phyloP scores from a whole-genome alignment of 2,329 filamentous ascomycete species.

The Cryphonectria carpinicola region DNA sequence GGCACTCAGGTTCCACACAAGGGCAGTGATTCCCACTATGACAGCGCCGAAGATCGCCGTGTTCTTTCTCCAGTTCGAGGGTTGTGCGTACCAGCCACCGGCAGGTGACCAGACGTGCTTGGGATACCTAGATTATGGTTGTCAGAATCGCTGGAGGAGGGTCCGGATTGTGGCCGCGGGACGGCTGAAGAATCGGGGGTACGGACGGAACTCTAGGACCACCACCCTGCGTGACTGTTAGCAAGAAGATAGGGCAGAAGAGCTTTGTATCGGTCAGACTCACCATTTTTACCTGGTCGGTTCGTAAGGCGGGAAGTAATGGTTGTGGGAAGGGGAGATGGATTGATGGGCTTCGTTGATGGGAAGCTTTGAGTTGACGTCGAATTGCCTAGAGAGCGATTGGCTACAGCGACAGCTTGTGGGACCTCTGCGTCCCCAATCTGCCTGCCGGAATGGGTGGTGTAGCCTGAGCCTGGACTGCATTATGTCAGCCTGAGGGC shows the following conservation, averaged over 20 bases:
- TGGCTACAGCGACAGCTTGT: slow-evolving; percentile 20
- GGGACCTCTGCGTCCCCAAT: not conserved
- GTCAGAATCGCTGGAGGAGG: slow-evolving; percentile 27
- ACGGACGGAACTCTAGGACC: slow-evolving; percentile 68
- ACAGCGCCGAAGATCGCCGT: slow-evolving; percentile 53
- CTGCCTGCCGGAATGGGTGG: slow-evolving; percentile 20
- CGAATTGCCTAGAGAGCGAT: slow-evolving; percentile 23
- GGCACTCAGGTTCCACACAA: slow-evolving; percentile 73
- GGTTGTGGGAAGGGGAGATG: slow-evolving; percentile 18
- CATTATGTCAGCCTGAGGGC: slow-evolving; percentile 35
- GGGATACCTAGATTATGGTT: slow-evolving; percentile 70
- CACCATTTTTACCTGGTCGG: slow-evolving; percentile 58
- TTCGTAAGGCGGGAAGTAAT: slow-evolving; percentile 17
- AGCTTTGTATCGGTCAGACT: slow-evolving; percentile 29
- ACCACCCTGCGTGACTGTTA: slow-evolving; percentile 66
- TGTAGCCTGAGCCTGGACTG: not conserved
- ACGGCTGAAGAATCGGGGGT: slow-evolving; percentile 31
- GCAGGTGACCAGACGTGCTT: slow-evolving; percentile 99
- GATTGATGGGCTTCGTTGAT: slow-evolving; percentile 8
- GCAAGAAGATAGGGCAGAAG: slow-evolving; percentile 31
- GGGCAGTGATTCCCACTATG: slow-evolving; percentile 64
- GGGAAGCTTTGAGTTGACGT: slow-evolving; percentile 27
- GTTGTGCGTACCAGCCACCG: slow-evolving; percentile 97
- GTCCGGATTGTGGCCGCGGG: slow-evolving; percentile 13
- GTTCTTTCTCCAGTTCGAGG: slow-evolving; percentile 93